Evolutionary conservation across 805 yeast genomes (phyloP).

Genomic region (Yarrowia sp.): DNA sequence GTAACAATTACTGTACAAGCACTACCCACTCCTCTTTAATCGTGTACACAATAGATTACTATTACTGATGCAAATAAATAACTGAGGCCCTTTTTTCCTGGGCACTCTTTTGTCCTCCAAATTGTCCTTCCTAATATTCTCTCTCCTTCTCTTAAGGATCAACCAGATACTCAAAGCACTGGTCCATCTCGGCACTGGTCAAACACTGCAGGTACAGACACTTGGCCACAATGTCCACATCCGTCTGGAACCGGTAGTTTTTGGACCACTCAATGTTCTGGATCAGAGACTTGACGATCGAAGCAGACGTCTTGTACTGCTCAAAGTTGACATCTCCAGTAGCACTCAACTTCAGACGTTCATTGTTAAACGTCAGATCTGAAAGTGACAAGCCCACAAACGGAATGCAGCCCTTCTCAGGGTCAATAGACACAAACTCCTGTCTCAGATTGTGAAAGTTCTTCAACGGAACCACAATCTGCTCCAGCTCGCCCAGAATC

Average conservation of each 20-base stretch:
- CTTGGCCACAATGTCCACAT: conserved; percentile 70
- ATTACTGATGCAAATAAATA: conserved; percentile 23
- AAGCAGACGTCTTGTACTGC: conserved; percentile 71
- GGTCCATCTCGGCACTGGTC: conserved; percentile 36
- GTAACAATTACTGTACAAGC: not conserved
- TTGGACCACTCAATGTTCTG: conserved; percentile 84
- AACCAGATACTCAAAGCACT: conserved; percentile 29
- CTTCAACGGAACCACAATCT: conserved; percentile 67
- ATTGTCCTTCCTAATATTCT: not conserved
- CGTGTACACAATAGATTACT: conserved; percentile 7
- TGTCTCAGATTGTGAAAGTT: conserved; percentile 69
- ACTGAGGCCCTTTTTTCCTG: not conserved
- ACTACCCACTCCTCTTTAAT: not conserved
- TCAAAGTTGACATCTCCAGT: conserved; percentile 67
- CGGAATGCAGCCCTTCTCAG: conserved; percentile 79
- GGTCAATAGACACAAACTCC: conserved; percentile 57
- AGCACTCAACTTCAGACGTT: conserved; percentile 40
- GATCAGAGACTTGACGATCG: conserved; percentile 70
- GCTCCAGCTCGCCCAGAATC: conserved; percentile 64
- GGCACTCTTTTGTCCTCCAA: conserved; percentile 4
- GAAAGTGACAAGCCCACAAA: conserved; percentile 83
- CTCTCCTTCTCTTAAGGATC: not conserved
- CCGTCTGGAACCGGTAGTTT: conserved; percentile 54
- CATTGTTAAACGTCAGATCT: conserved; percentile 75
- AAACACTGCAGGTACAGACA: conserved; percentile 68